Percentiles rank a stretch among this genome's conserved stretches.
phyloP scores from a whole-genome alignment of 129 eudicot genomes.

The Apium graveolens region DNA sequence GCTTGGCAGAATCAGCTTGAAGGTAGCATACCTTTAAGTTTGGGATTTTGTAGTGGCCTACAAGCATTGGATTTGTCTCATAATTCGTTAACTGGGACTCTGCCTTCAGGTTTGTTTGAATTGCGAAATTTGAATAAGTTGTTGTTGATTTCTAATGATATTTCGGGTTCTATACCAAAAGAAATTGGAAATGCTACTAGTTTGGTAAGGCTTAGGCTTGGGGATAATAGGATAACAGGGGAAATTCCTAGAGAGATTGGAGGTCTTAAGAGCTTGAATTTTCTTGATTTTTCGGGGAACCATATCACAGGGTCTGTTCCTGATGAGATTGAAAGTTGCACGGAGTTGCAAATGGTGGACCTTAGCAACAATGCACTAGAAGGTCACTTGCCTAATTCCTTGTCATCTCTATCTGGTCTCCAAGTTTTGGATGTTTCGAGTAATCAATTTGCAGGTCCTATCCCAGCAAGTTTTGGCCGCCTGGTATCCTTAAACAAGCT shows the following conservation, averaged over 20 bases:
- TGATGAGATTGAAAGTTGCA: conserved; percentile 7
- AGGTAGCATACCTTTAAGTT: conserved; percentile 9
- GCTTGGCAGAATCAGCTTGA: conserved; percentile 15
- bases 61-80: conserved; percentile 10
- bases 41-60: background rate
- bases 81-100: conserved; percentile 8
- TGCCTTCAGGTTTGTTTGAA: conserved; percentile 7
- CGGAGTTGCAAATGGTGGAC: conserved; percentile 10
- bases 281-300: conserved; percentile 10
- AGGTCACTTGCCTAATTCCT: conserved; percentile 12
- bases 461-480: conserved; percentile 32
- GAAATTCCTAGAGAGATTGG: conserved; percentile 12
- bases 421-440: conserved; percentile 31
- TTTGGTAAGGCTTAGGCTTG: conserved; percentile 1
- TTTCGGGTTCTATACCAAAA: conserved; percentile 3
- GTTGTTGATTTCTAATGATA: conserved; percentile 6
- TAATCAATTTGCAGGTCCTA: conserved; percentile 27
- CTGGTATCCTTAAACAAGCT: conserved; percentile 34
- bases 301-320: conserved; percentile 7
- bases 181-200: conserved; percentile 8
- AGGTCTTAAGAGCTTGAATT: conserved; percentile 11
- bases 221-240: conserved; percentile 2
- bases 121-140: conserved; percentile 1
- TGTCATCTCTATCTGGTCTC: conserved; percentile 25
- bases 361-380: conserved; percentile 8